These are phyloP conservation scores for Pythium folliculosum DNA, from an alignment of 352 stramenopile genomes.

Conservation along the genomic window DNA sequence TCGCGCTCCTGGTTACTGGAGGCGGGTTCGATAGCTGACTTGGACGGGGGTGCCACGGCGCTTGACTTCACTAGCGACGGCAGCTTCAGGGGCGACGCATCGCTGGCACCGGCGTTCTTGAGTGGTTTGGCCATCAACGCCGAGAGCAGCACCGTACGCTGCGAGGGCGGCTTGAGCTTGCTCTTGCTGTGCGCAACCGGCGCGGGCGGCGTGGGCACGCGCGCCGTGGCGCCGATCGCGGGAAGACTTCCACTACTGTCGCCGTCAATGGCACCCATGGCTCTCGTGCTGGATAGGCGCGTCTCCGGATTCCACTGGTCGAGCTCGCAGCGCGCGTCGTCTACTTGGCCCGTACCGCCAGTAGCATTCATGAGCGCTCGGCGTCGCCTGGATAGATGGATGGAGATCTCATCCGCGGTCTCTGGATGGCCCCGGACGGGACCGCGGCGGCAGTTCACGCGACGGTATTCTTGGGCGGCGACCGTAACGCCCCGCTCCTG, in stretches of 20 bases:
- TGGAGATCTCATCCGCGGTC: too few relatives aligned
- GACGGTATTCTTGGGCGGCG: too few relatives aligned
- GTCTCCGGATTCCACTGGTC: too few relatives aligned
- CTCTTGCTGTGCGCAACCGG: constrained; percentile 10
- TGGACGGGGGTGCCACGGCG: neutral
- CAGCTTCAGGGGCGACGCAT: constrained; percentile 23
- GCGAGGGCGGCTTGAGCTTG: constrained; percentile 29
- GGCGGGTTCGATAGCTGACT: neutral
- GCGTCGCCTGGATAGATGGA: too few relatives aligned
- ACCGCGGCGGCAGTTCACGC: too few relatives aligned
- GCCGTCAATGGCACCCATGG: neutral
- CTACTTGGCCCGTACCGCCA: too few relatives aligned
- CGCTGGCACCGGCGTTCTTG: neutral
- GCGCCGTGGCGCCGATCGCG: neutral
- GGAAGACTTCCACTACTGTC: neutral
- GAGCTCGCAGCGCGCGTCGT: too few relatives aligned
- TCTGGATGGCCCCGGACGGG: too few relatives aligned
- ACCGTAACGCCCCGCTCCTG: too few relatives aligned
- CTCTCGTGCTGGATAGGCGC: too few relatives aligned
- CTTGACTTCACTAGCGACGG: constrained; percentile 22
- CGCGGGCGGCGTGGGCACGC: constrained; percentile 10
- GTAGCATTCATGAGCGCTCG: too few relatives aligned
- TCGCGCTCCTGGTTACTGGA: constrained; percentile 13
- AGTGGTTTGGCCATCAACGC: neutral
- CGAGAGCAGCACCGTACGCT: constrained; percentile 12